Conservation (phyloP, 495 filamentous ascomycete species). For the Jackrogersella minutella region DNA sequence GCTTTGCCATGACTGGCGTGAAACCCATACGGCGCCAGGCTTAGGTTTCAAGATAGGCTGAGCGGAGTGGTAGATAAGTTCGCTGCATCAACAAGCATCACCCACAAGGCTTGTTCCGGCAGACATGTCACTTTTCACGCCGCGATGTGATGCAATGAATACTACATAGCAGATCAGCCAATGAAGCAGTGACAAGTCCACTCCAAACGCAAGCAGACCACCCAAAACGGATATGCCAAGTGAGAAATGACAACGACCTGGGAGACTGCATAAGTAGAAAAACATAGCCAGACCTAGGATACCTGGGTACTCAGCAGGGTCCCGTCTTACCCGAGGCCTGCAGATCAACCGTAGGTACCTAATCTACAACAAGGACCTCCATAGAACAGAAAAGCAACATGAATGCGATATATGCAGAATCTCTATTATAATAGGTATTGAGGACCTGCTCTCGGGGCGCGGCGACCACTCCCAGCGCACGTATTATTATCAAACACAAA, state of each 20-base stretch:
- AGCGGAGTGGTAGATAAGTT: neutral
- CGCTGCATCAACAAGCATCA: neutral
- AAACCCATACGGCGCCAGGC: neutral
- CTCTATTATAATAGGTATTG: constrained; percentile 32
- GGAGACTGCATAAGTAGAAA: constrained; percentile 1
- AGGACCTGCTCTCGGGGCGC: neutral
- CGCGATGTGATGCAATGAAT: neutral
- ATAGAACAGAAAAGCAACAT: neutral
- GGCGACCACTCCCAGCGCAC: constrained; percentile 7
- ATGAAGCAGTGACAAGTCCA: neutral
- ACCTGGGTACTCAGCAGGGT: neutral
- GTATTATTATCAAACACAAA: constrained; percentile 9
- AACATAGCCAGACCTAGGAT: neutral
- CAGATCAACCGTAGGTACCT: neutral
- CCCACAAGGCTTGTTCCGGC: neutral
- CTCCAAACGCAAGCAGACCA: neutral
- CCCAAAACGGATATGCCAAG: neutral
- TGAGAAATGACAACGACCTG: constrained; percentile 3
- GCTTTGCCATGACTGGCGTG: neutral
- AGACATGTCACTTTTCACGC: neutral
- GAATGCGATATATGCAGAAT: neutral
- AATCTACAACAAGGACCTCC: too few species aligned
- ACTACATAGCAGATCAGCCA: neutral
- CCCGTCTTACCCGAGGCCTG: neutral
- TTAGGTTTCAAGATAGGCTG: neutral